Evolutionary conservation across 306 rosid species (phyloP).

Genomic region (Cicer pinnatifidum): DNA sequence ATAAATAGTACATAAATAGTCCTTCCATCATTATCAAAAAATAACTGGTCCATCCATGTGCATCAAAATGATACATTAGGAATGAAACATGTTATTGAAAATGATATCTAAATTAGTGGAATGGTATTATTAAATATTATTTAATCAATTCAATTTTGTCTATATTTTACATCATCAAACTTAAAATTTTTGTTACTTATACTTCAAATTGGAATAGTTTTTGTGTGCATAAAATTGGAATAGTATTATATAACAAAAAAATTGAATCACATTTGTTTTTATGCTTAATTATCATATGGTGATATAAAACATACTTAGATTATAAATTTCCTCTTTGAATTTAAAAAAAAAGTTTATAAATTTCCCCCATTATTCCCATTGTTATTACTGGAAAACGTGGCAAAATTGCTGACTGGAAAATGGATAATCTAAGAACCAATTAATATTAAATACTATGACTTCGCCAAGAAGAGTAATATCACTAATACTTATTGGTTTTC

Average conservation of each 20-base stretch:
- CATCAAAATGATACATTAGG: too few species aligned
- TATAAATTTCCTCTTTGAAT: background rate
- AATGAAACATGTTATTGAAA: too few species aligned
- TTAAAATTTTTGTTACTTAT: too few species aligned
- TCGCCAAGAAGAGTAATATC: constrained; percentile 28
- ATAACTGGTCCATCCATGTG: too few species aligned
- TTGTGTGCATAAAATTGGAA: too few species aligned
- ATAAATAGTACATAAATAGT: too few species aligned
- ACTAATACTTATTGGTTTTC: constrained; percentile 29
- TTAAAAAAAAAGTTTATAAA: background rate
- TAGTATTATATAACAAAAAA: background rate
- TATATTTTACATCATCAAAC: too few species aligned
- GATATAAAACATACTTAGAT: background rate
- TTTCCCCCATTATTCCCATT: background rate
- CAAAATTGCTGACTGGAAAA: constrained; percentile 22
- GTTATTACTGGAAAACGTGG: constrained; percentile 30
- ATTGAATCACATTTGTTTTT: background rate
- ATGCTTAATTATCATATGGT: background rate
- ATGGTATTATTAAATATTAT: too few species aligned
- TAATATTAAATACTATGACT: constrained; percentile 14
- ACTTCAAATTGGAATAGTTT: background rate
- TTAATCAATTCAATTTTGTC: too few species aligned
- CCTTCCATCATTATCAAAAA: too few species aligned
- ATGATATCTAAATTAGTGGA: too few species aligned
- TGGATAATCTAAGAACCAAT: background rate